phyloP scores from a whole-genome alignment of 768 basidiomycete genomes.

The Nidularia pulvinata region DNA sequence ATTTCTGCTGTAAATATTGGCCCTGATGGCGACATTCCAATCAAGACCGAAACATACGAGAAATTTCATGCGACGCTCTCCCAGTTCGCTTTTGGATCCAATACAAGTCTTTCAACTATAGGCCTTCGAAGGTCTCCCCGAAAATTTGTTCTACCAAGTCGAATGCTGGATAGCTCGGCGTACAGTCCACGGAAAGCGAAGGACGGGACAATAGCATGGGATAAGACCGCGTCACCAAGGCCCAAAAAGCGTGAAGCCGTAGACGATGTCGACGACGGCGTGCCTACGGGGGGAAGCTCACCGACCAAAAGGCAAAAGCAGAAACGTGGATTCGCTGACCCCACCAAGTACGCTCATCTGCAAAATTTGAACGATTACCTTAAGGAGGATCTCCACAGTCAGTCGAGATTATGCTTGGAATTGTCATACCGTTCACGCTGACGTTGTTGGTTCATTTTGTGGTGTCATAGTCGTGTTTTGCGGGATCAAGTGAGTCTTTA shows the following conservation, averaged over 20 bases:
- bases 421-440: background rate
- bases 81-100: background rate
- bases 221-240: background rate
- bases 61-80: background rate
- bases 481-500: slow-evolving; percentile 70
- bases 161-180: background rate
- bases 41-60: too few species aligned
- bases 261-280: background rate
- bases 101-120: background rate
- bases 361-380: slow-evolving; percentile 9
- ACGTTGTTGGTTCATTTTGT: background rate
- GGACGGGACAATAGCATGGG: background rate
- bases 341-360: slow-evolving; percentile 12
- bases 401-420: slow-evolving; percentile 5
- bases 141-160: background rate
- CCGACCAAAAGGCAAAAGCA: background rate
- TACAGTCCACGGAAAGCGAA: background rate
- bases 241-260: background rate
- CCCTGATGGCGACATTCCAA: too few species aligned
- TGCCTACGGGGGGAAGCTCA: background rate
- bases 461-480: slow-evolving; percentile 72
- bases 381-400: slow-evolving; percentile 51
- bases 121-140: background rate
- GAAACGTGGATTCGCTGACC: background rate
- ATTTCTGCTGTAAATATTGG: too few species aligned